These are phyloP conservation scores for Ceratocystis variospora DNA, from an alignment of 2,329 filamentous ascomycete genomes.

Conservation along the genomic window DNA sequence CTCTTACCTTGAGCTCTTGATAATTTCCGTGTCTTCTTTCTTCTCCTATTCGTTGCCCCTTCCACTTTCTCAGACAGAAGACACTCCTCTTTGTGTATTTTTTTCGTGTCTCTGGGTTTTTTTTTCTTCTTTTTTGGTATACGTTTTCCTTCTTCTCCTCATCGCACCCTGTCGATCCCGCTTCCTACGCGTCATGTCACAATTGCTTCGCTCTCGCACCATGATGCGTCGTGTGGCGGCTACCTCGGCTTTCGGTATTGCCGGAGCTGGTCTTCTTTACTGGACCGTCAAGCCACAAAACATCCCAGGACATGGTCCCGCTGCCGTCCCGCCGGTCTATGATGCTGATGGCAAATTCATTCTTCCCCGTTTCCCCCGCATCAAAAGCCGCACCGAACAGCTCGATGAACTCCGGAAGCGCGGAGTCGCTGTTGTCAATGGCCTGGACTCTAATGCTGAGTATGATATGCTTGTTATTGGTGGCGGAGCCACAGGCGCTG, in stretches of 20 bases:
- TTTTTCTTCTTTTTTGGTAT: neutral
- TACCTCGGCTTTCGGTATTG: conserved; percentile 31
- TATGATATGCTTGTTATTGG: conserved; percentile 61
- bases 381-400: conserved; percentile 50
- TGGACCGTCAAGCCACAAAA: conserved; percentile 54
- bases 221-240: conserved; percentile 33
- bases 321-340: conserved; percentile 56
- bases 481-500: conserved; percentile 56
- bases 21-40: neutral
- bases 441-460: conserved; percentile 28
- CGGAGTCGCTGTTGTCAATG: conserved; percentile 19
- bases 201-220: conserved; percentile 16
- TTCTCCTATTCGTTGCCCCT: neutral
- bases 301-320: conserved; percentile 55
- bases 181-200: conserved; percentile 10
- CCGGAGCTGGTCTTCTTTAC: conserved; percentile 33
- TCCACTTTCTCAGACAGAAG: neutral
- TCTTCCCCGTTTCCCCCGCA: conserved; percentile 50
- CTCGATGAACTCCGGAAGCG: conserved; percentile 44
- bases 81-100: neutral
- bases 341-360: conserved; percentile 54
- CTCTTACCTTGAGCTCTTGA: neutral
- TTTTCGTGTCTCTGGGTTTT: neutral
- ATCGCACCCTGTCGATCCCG: neutral
- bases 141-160: neutral